A percentile compares a stretch with the other conserved stretches of the same genome.
These are phyloP conservation scores for Butyriboletus regius DNA, from an alignment of 1,284 basidiomycete species.

Conservation along the genomic window DNA sequence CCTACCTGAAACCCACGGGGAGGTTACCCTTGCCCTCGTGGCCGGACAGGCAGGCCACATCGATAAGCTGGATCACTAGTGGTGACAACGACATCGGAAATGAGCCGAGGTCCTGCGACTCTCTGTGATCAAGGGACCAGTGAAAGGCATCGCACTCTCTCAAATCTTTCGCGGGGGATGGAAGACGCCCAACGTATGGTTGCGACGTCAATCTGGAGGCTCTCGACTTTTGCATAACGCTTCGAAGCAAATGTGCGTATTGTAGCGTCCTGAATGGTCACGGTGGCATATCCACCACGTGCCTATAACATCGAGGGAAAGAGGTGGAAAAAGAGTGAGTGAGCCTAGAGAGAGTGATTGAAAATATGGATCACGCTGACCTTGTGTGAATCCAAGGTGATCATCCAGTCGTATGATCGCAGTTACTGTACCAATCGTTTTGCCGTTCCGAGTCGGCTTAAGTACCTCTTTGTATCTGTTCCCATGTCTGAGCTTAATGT, in stretches of 20 bases:
- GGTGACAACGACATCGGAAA: conserved; percentile 23
- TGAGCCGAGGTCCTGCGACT: too few species aligned
- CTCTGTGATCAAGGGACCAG: conserved; percentile 43
- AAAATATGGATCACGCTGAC: conserved; percentile 47
- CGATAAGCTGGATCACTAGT: conserved; percentile 43
- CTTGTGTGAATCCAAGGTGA: conserved; percentile 45
- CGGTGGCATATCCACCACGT: conserved; percentile 34
- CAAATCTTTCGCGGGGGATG: too few species aligned
- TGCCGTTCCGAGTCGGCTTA: conserved; percentile 38
- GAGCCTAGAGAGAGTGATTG: not conserved
- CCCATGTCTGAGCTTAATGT: not conserved
- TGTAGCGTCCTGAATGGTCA: not conserved
- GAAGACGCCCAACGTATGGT: too few species aligned
- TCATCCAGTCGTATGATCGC: conserved; percentile 49
- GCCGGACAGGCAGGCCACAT: not conserved
- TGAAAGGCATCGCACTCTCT: too few species aligned
- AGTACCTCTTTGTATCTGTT: not conserved
- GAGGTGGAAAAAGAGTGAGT: conserved; percentile 2
- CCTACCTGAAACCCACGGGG: conserved; percentile 44
- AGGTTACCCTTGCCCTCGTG: not conserved
- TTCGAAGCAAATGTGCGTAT: not conserved
- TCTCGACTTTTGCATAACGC: too few species aligned
- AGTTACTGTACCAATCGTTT: conserved; percentile 37
- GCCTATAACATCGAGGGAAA: conserved; percentile 18
- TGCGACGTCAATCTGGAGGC: too few species aligned